Conservation (phyloP, 441 rosid genomes). For the Euphorbia schlechtendalii region DNA sequence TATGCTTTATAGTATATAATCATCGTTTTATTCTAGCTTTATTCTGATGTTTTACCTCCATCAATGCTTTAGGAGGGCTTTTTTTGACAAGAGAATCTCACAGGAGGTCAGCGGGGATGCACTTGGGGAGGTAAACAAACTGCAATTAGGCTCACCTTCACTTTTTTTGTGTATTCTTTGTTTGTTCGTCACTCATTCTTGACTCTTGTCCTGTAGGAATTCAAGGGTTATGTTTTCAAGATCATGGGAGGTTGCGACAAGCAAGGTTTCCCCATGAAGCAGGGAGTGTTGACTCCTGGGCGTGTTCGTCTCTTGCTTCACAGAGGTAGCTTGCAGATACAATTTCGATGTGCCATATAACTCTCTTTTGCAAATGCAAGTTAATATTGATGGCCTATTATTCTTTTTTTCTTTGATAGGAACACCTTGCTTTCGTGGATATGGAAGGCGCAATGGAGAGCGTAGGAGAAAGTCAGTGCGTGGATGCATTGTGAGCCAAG, state of each 20-base stretch:
- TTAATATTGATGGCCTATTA: conserved; percentile 27
- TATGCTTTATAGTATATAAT: no score
- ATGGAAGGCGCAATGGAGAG: conserved; percentile 44
- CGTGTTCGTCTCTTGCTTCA: conserved; percentile 43
- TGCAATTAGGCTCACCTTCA: no score
- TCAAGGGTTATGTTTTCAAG: conserved; percentile 40
- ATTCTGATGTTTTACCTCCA: neutral
- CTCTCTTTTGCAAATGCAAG: conserved; percentile 41
- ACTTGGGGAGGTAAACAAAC: conserved; percentile 44
- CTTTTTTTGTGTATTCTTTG: no score
- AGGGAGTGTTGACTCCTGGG: conserved; percentile 44
- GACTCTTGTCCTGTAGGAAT: conserved; percentile 19
- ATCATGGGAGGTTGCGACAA: conserved; percentile 50
- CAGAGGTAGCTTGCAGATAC: conserved; percentile 42
- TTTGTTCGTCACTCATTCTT: conserved; percentile 30
- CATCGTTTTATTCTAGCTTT: no score
- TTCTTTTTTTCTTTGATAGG: conserved; percentile 15
- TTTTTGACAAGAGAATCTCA: conserved; percentile 44
- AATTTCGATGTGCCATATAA: conserved; percentile 42
- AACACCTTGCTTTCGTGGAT: conserved; percentile 40
- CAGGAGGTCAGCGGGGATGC: no score
- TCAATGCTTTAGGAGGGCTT: conserved; percentile 24
- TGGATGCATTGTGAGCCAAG: conserved; percentile 48
- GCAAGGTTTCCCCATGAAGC: conserved; percentile 51
- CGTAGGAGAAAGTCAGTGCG: conserved; percentile 45